Percentiles rank a stretch among this genome's conserved stretches.
phyloP scores from a whole-genome alignment of 1,284 basidiomycete species.

The Somion occarium region DNA sequence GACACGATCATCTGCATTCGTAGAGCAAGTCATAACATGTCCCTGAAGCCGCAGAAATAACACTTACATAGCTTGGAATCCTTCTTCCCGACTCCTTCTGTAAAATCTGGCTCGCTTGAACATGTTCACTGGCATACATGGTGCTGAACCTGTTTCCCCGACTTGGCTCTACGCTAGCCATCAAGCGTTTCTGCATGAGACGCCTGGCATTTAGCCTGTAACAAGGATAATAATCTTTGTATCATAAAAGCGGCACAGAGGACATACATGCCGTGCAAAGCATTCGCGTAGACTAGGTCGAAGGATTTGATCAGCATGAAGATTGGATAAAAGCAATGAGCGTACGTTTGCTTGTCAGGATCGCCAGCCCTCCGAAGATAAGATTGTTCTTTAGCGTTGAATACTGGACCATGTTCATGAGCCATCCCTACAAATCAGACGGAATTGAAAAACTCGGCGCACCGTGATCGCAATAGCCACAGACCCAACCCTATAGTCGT shows the following conservation, averaged over 20 bases:
- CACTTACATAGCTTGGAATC: too few relatives aligned
- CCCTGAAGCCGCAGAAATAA: too few relatives aligned
- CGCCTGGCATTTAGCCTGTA: neutral
- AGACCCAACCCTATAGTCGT: neutral
- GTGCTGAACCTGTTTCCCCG: too few relatives aligned
- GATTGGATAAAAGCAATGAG: neutral
- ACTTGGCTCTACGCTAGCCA: too few relatives aligned
- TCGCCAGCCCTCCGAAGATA: neutral
- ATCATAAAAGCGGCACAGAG: neutral
- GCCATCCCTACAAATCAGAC: neutral
- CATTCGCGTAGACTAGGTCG: neutral
- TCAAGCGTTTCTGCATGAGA: neutral
- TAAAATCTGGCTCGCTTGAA: too few relatives aligned
- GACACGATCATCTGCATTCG: too few relatives aligned
- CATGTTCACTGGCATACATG: too few relatives aligned
- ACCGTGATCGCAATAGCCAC: neutral
- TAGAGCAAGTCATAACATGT: too few relatives aligned
- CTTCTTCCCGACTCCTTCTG: too few relatives aligned
- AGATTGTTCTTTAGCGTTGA: neutral
- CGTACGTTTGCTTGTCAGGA: neutral
- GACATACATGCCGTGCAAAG: neutral
- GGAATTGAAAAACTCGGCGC: neutral
- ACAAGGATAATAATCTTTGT: too few relatives aligned
- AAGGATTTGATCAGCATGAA: neutral
- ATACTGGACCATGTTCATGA: neutral